These are phyloP conservation scores for Cephalotrichum gorgonifer DNA, from an alignment of 2,329 filamentous ascomycete genomes.

Conservation along the genomic window DNA sequence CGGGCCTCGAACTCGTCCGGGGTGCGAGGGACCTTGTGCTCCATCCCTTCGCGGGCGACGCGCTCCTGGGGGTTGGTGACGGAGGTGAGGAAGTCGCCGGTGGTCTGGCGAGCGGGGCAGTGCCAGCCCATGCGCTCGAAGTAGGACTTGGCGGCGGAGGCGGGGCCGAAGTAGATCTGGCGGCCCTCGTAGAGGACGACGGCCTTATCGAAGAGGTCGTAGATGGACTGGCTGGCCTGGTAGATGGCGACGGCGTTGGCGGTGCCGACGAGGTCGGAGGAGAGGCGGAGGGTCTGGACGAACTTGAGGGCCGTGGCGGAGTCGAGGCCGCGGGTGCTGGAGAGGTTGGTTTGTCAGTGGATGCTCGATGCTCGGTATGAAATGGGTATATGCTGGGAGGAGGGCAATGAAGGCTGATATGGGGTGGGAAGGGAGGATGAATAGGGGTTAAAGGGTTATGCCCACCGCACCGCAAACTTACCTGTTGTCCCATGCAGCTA, in stretches of 20 bases:
- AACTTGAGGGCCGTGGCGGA: constrained; percentile 66
- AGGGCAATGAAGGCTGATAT: neutral
- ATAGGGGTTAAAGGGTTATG: constrained; percentile 1
- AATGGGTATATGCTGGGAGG: too few relatives aligned
- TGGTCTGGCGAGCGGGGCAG: constrained; percentile 57
- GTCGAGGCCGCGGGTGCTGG: constrained; percentile 58
- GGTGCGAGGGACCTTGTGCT: constrained; percentile 52
- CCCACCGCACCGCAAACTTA: too few relatives aligned
- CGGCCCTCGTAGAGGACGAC: constrained; percentile 66
- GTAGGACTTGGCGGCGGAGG: constrained; percentile 46
- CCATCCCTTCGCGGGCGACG: constrained; percentile 42
- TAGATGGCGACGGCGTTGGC: constrained; percentile 61
- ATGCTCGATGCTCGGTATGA: too few relatives aligned
- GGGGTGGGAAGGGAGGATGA: neutral
- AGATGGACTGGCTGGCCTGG: constrained; percentile 59
- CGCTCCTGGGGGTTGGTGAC: constrained; percentile 57
- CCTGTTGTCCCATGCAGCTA: constrained; percentile 60
- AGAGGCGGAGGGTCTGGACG: constrained; percentile 52
- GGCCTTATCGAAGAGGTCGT: constrained; percentile 66
- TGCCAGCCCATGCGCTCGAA: constrained; percentile 61
- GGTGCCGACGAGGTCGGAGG: constrained; percentile 52
- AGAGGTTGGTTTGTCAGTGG: neutral
- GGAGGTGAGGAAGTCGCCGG: constrained; percentile 59
- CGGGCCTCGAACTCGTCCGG: constrained; percentile 55
- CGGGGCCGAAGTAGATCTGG: constrained; percentile 66